Base-by-base conservation (phyloP, 495 filamentous ascomycete genomes). In the Tuber umbilicatum region DNA sequence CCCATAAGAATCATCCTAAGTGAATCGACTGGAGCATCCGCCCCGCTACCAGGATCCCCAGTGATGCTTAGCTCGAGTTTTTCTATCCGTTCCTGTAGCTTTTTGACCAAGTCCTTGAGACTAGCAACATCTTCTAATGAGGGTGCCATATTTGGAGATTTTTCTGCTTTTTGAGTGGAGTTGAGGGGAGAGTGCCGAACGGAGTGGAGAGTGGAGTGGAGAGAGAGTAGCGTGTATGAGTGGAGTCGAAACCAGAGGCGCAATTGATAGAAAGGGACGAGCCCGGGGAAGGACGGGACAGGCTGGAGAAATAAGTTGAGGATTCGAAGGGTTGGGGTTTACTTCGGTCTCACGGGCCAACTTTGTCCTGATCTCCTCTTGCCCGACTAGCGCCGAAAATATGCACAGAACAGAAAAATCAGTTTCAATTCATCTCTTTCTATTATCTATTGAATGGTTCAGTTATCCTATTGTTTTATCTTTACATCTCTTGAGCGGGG, bases 1-100 rank as follows among this genome's bases (percentile, higher is more conserved):
- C 95, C 95, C 88, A 99, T 98, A 79, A 99, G 86, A 81, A 99
- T 93, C 90, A 98, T 96, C 85, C 95, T 89, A 84, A 98, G 88
- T 79, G 89, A 88, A 78, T 91, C 85, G 23, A 83, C 78, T 43
- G 85, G 45, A 27, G 35, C 55, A 35, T 23, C 23, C 39, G 71
- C 71, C 37, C 55, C 37, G n/a, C 72, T 73, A 2, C 41, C 55
- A 84, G 83, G 79, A 43, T 71, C 73, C 31, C 73, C 73, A 35
- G 87, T 86, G 79, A 98, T 90, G 74, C 93, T 90, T 81, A 88
- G 85, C 85, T 99, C 93, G 74, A 99, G 90, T 87, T 91, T 90
- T 79, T 88, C 84, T 83, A 98, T 91, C 74, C 91, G 86, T 83
- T 92, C 88, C 83, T 92, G 90, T 77, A 97, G 89, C 83, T 87